Evolutionary conservation across 1,284 basidiomycete genomes (phyloP), one percentile per base, ranked within the genome.

Genomic region (Cryptococcus floricola): DNA sequence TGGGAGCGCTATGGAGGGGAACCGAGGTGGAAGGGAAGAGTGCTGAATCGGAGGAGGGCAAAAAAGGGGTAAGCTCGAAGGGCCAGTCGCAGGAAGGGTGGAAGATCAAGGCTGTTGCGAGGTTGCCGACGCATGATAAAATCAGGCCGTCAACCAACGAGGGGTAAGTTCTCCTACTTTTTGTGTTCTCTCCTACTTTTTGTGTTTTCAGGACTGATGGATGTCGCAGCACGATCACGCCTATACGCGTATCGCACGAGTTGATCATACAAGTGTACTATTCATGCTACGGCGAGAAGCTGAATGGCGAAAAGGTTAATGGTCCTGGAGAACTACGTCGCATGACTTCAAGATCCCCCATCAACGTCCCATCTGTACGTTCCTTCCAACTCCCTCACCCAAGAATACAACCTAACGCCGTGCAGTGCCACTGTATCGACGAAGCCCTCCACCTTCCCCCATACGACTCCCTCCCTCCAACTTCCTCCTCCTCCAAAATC

Each of bases 241-340:
- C 75, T 0, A 71, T 77, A 28, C 57, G 66, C n/a, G 74, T 77
- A 4, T 54, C 54, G 1, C 75, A 77, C 55, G 60, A 70, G 28
- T 52, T 76, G 18, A 50, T 66, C 4, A 54, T 76, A 9, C 72
- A 77, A 45, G 65, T 77, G n/a, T 75, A 70, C 60, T 77, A 74
- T 58, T 71, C 70, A 1, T 59, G 76, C 2, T 65, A 69, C 12
- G 73, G 72, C 6, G 59, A 70, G 53, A 61, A 59, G 27, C 64
- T 71, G 13, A 27, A 39, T 7, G 69, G 68, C 8, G 13, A 49
- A n/a, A 58, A 60, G 1, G 49, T 70, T 14, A 27, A 61, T 13
- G 70, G 71, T 27, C 71, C 71, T 6, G 75, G 73, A 16, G 71
- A 71, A 42, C 55, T 75, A 46, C 49, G 73, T 5, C 68, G 73